These are phyloP conservation scores for Cyathus striatus DNA, from an alignment of 768 basidiomycete species.

Conservation along the genomic window DNA sequence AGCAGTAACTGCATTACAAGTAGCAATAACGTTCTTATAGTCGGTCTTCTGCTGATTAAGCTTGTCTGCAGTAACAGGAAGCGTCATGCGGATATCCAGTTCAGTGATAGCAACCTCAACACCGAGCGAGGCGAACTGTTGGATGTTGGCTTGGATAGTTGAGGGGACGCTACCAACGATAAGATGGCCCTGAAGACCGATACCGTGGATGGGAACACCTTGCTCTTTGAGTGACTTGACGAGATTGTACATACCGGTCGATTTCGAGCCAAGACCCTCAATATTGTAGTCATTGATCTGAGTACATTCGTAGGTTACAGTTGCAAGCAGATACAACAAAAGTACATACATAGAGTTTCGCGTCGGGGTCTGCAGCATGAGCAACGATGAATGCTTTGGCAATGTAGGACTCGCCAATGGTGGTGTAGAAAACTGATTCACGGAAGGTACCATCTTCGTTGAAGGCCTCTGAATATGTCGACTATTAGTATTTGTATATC, in stretches of 20 bases:
- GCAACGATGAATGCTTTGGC: slow-evolving; percentile 38
- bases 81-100: slow-evolving; percentile 58
- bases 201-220: slow-evolving; percentile 52
- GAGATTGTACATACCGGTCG: slow-evolving; percentile 39
- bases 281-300: slow-evolving; percentile 24
- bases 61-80: slow-evolving; percentile 43
- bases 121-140: slow-evolving; percentile 52
- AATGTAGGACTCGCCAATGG: slow-evolving; percentile 32
- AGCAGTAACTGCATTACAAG: slow-evolving; percentile 39
- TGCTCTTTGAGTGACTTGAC: slow-evolving; percentile 39
- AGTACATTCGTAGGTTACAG: neutral
- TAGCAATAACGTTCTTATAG: slow-evolving; percentile 49
- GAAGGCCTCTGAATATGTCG: slow-evolving; percentile 37
- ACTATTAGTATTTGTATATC: too few relatives aligned
- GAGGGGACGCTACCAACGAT: slow-evolving; percentile 53
- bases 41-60: slow-evolving; percentile 53
- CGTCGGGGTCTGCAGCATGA: slow-evolving; percentile 35
- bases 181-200: slow-evolving; percentile 59
- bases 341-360: slow-evolving; percentile 36
- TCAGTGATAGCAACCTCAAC: slow-evolving; percentile 68
- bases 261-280: slow-evolving; percentile 27
- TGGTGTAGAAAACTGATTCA: slow-evolving; percentile 35
- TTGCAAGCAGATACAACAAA: too few relatives aligned
- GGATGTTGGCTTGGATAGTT: slow-evolving; percentile 39
- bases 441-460: slow-evolving; percentile 47